Percentiles rank a stretch among this genome's conserved stretches.
These are phyloP conservation scores for Talaromyces sp. DNA, from an alignment of 2,329 filamentous ascomycete genomes.

Conservation along the genomic window DNA sequence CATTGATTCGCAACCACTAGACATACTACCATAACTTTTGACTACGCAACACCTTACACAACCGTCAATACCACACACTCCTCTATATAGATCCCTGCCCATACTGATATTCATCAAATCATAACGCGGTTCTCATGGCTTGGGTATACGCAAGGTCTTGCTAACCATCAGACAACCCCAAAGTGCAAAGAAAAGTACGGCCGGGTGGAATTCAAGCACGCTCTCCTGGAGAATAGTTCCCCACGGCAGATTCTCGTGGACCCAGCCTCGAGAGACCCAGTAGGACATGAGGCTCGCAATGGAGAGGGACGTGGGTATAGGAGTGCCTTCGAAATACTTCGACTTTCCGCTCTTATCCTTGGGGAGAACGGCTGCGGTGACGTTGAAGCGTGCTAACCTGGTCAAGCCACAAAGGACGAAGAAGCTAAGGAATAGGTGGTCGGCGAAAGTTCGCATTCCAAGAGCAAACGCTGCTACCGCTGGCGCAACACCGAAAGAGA, in stretches of 20 bases:
- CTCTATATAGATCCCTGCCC: conserved; percentile 5
- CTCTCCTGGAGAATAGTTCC: conserved; percentile 67
- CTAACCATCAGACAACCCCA: conserved; percentile 94
- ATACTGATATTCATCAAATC: not conserved
- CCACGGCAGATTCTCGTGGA: conserved; percentile 71
- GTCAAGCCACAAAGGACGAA: conserved; percentile 95
- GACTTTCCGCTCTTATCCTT: conserved; percentile 91
- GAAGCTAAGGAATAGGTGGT: conserved; percentile 75
- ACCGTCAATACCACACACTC: not conserved
- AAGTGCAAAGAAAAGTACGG: conserved; percentile 74
- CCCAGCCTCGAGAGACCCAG: conserved; percentile 78
- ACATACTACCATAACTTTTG: conserved; percentile 6
- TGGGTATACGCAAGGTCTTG: conserved; percentile 91
- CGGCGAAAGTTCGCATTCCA: conserved; percentile 76
- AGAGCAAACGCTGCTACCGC: conserved; percentile 84
- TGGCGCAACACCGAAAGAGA: conserved; percentile 91
- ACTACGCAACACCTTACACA: not conserved
- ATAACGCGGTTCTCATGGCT: conserved; percentile 52
- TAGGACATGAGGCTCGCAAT: conserved; percentile 83
- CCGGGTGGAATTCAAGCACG: conserved; percentile 76
- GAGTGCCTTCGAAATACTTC: conserved; percentile 93
- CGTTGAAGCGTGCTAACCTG: conserved; percentile 93
- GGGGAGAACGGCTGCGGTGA: conserved; percentile 82
- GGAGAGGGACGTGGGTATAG: conserved; percentile 83
- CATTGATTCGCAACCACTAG: not conserved